Evolutionary conservation across 2,329 filamentous ascomycete species (phyloP).

Genomic region (Hypomyces rosellus): DNA sequence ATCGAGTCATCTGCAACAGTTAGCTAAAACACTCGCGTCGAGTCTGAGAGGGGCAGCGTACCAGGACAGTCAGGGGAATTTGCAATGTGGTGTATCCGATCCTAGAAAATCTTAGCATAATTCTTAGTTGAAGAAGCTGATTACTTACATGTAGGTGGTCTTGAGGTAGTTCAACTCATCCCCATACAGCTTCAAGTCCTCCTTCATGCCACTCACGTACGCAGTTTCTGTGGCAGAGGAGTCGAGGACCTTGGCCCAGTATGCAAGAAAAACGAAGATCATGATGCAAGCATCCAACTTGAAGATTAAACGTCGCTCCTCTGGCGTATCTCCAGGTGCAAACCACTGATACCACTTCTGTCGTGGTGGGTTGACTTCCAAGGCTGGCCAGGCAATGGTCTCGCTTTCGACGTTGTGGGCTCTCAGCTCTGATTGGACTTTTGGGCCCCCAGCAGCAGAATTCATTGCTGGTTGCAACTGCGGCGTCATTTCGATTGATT

Average conservation of each 20-base stretch:
- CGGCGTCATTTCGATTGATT: too few relatives aligned
- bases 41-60: background rate
- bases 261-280: slow-evolving; percentile 48
- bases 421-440: too few relatives aligned
- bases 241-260: slow-evolving; percentile 49
- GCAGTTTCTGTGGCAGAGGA: slow-evolving; percentile 19
- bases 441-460: too few relatives aligned
- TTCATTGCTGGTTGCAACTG: too few relatives aligned
- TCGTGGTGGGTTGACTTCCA: background rate
- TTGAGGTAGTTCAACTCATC: slow-evolving; percentile 47
- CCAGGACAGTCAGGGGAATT: slow-evolving; percentile 13
- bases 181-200: slow-evolving; percentile 42
- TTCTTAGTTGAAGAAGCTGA: background rate
- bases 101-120: background rate
- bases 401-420: too few relatives aligned
- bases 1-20: slow-evolving; percentile 16
- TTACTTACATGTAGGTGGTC: slow-evolving; percentile 23
- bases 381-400: too few relatives aligned
- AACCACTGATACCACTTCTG: slow-evolving; percentile 40
- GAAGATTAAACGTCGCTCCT: slow-evolving; percentile 35
- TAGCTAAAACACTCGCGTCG: too few relatives aligned
- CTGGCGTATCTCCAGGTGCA: slow-evolving; percentile 37
- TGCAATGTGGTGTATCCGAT: slow-evolving; percentile 15
- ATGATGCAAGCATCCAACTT: slow-evolving; percentile 52
- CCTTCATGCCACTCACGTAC: slow-evolving; percentile 36